Evolutionary conservation across 768 basidiomycete genomes (phyloP), one percentile per base, ranked within the genome.

Genomic region (Leccinum fibrillosum): DNA sequence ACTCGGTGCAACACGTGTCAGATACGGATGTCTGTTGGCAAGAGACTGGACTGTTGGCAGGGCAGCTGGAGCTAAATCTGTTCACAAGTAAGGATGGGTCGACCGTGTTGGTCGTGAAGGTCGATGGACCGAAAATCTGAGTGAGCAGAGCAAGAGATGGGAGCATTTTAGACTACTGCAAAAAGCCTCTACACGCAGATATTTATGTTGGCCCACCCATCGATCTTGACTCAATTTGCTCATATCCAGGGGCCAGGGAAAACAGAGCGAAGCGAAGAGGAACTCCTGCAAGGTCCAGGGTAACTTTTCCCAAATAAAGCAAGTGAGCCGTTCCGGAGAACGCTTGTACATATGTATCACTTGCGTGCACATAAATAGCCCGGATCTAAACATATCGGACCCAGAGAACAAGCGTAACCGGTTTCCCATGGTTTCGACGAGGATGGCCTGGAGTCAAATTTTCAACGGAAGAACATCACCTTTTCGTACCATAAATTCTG

Each of bases 1-100:
- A 67, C 68, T 89, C 85, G 60, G 83, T 84, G 70, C 88, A 90
- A 67, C 88, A 90, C 5, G 76, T 68, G 62, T 83, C 71, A n/a
- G 79, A 72, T 1, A 68, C 58, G 0, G 82, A 72, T 1, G 78
- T 75, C 60, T 78, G 81, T 49, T 80, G 78, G 68, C 88, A 89
- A 21, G 86, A 88, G 23, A 74, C 66, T 1, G 76, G 66, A 3
- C 81, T 79, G 54, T 73, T 72, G 1, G 77, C 74, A 5, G 82
- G 76, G 60, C 86, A 89, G 25, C 82, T 76, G 4, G 85, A 85
- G 59, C 75, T 72, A 25, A 79, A 57, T 17, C 66, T 64, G 35
- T 64, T 68, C 59, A 78, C 74, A 32, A 76, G 52, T 45, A 70
- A 57, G 30, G 59, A 56, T 2, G 62, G 30, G n/a, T 67, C 66